phyloP scores from a whole-genome alignment of 352 stramenopile genomes.

The Aphanomyces cochlioides region DNA sequence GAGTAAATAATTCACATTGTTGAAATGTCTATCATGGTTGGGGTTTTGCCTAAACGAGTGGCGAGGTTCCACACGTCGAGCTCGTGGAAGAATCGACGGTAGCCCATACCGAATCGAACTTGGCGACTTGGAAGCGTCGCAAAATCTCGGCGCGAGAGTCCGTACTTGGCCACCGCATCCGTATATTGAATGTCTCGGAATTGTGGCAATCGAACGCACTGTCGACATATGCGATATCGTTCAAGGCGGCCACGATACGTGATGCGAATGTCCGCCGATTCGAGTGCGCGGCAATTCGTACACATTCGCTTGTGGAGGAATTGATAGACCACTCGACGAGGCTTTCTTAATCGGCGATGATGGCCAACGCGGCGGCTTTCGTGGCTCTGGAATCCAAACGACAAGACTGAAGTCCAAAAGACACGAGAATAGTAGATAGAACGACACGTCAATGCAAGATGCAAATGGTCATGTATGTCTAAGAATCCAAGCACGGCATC shows the following conservation, averaged over 20 bases:
- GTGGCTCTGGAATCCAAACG: too few species aligned
- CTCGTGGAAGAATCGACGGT: background rate
- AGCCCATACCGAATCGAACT: background rate
- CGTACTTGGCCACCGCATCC: background rate
- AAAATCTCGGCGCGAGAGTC: background rate
- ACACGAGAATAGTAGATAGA: too few species aligned
- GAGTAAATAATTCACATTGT: too few species aligned
- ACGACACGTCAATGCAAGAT: too few species aligned
- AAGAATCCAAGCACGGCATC: too few species aligned
- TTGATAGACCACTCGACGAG: background rate
- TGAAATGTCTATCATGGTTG: too few species aligned
- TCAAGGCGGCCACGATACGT: background rate
- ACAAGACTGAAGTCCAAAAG: too few species aligned
- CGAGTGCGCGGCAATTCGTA: background rate
- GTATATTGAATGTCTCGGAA: background rate
- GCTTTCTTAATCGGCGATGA: background rate
- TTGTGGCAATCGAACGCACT: background rate
- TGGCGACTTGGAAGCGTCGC: background rate
- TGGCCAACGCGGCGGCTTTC: too few species aligned
- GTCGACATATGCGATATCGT: background rate
- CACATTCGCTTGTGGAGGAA: background rate
- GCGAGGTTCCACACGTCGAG: background rate
- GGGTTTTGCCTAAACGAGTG: too few species aligned
- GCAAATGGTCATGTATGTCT: too few species aligned
- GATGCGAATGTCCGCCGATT: background rate